Evolutionary conservation across 1,284 basidiomycete genomes (phyloP).

Genomic region (Phylloboletellus chloephorus): DNA sequence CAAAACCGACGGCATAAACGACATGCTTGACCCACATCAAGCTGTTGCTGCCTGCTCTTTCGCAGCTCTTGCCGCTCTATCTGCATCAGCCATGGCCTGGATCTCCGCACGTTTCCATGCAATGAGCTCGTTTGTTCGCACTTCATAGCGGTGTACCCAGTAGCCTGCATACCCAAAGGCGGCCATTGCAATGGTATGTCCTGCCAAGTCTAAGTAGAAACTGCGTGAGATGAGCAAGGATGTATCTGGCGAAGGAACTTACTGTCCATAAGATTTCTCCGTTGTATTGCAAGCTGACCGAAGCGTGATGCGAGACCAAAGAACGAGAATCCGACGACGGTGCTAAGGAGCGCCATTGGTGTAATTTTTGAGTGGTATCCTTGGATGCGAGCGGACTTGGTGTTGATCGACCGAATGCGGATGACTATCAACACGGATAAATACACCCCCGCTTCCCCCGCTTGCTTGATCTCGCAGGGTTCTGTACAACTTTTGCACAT

Average conservation of each 20-base stretch:
- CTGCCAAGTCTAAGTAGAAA: conserved; percentile 48
- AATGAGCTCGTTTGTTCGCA: conserved; percentile 51
- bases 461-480: not conserved
- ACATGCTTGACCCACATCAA: conserved; percentile 14
- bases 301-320: conserved; percentile 75
- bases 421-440: conserved; percentile 22
- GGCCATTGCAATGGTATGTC: conserved; percentile 60
- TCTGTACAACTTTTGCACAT: not conserved
- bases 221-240: not conserved
- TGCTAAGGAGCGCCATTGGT: conserved; percentile 65
- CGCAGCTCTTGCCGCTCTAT: conserved; percentile 17
- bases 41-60: conserved; percentile 2
- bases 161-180: conserved; percentile 65
- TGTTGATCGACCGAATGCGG: conserved; percentile 8
- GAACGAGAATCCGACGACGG: conserved; percentile 70
- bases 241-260: conserved; percentile 31
- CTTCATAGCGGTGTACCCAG: conserved; percentile 63
- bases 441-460: conserved; percentile 14
- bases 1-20: not conserved
- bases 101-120: conserved; percentile 58
- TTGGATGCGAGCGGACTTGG: conserved; percentile 1
- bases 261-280: conserved; percentile 63
- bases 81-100: conserved; percentile 33
- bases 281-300: conserved; percentile 79
- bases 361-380: conserved; percentile 3